These are phyloP conservation scores for Artomyces pyxidatus DNA, from an alignment of 768 basidiomycete species.

Conservation along the genomic window DNA sequence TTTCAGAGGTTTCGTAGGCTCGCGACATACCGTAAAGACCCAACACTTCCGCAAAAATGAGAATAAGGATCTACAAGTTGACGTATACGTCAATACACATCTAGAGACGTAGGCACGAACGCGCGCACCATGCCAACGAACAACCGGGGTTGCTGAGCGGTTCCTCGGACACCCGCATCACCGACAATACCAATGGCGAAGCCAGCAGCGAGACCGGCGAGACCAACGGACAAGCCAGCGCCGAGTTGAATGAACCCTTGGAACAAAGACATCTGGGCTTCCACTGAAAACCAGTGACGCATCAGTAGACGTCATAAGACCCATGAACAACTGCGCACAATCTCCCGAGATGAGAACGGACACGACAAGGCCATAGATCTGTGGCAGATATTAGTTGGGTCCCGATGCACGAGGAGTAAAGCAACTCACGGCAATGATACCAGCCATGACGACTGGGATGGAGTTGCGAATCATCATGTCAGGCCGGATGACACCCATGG, in stretches of 20 bases:
- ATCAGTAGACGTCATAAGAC: neutral
- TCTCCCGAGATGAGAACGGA: conserved; percentile 91
- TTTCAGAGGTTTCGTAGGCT: too few relatives aligned
- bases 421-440: conserved; percentile 86
- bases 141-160: conserved; percentile 92
- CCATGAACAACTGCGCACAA: conserved; percentile 59
- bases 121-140: conserved; percentile 81
- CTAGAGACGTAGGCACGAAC: conserved; percentile 13
- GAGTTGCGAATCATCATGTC: conserved; percentile 79
- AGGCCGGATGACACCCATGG: conserved; percentile 91
- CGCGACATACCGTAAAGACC: conserved; percentile 68
- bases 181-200: conserved; percentile 99
- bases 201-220: conserved; percentile 93
- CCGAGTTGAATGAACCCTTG: conserved; percentile 92
- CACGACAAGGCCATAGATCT: conserved; percentile 87
- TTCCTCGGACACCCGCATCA: conserved; percentile 96
- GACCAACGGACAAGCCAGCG: conserved; percentile 86
- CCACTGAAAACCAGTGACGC: too few relatives aligned
- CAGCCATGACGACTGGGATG: conserved; percentile 98
- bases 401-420: neutral
- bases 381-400: neutral
- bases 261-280: too few relatives aligned
- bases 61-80: conserved; percentile 60
- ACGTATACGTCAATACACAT: conserved; percentile 80
- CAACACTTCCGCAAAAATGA: conserved; percentile 94